Conservation (phyloP, 176 grass and related monocot species). For the Lolium multiflorum region DNA sequence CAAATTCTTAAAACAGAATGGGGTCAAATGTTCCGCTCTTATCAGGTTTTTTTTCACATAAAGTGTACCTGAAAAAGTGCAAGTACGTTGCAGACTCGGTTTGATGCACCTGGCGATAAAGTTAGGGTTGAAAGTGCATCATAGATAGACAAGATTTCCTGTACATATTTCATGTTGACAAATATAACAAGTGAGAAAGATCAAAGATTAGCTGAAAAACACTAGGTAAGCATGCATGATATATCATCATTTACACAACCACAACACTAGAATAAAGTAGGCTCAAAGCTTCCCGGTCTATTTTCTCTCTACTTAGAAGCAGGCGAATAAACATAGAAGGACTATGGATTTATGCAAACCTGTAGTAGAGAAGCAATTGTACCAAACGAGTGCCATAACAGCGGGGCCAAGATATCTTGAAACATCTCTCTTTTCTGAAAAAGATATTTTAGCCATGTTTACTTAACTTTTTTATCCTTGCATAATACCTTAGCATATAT, state of each 20-base stretch:
- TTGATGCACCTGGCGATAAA: slow-evolving; percentile 78
- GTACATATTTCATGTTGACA: neutral
- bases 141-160: slow-evolving; percentile 95
- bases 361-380: slow-evolving; percentile 88
- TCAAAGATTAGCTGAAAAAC: neutral
- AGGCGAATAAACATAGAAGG: neutral
- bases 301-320: slow-evolving; percentile 27
- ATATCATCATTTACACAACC: neutral
- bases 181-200: neutral
- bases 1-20: neutral
- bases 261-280: slow-evolving; percentile 11
- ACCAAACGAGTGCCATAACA: slow-evolving; percentile 95
- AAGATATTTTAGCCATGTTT: neutral
- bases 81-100: slow-evolving; percentile 95
- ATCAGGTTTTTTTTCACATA: neutral
- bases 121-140: slow-evolving; percentile 87
- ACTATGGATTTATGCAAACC: slow-evolving; percentile 48
- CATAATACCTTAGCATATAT: slow-evolving; percentile 11
- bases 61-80: slow-evolving; percentile 89
- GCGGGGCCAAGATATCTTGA: slow-evolving; percentile 82
- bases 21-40: neutral
- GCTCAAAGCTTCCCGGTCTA: neutral
- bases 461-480: neutral
- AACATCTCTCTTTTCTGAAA: slow-evolving; percentile 80
- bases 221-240: neutral